Base-by-base conservation (phyloP, 495 filamentous ascomycete genomes). In the Rhypophila decipiens region DNA sequence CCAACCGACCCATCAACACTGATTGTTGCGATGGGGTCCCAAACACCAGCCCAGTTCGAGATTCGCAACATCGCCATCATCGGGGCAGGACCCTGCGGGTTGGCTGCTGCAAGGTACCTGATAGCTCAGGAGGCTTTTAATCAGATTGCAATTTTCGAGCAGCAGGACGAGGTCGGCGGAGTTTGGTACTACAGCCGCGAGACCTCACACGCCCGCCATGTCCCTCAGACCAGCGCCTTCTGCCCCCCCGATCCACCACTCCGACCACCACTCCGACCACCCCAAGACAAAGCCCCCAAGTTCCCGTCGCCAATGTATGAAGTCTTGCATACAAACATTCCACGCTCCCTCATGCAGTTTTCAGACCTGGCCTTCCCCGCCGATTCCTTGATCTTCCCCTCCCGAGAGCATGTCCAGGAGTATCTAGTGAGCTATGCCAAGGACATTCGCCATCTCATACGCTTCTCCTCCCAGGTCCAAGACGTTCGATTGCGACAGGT, bases 321-420 rank as follows among this genome's bases (percentile, higher is more conserved):
- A 12, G 59, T 71, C 24, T 63, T 96, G 22, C 83, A 94, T 52
- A 88, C 90, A 33, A 97, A 97, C 59, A 88, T 96, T 31, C 88
- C 90, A 1, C 80, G 90, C 44, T 68, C 70, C 1, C 57, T 96
- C 48, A 96, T 97, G 91, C 59, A 71, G 4, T 94, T 80, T 60
- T 84, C 87, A 9, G 88, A 94, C 42, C 67, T 79, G 12, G 52
- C 70, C 12, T 91, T 91, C 46, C 75, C 80, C 0, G 27, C 66
- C 5, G 75, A 83, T 3, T 65, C 67, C 11, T 60, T 85, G 52
- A 71, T 95, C 8, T 93, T 94, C 53, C 90, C 91, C 0, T 69
- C 69, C 11, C 79, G 88, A 51, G 56, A 76, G 42, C 65, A 68
- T 11, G 86, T 96, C 12, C 76, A 81, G 46, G 57, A 76, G 31